Percentiles rank a stretch among this genome's conserved stretches.
Evolutionary conservation across 352 stramenopile genomes (phyloP).

Genomic region (Elongisporangium prolatum): DNA sequence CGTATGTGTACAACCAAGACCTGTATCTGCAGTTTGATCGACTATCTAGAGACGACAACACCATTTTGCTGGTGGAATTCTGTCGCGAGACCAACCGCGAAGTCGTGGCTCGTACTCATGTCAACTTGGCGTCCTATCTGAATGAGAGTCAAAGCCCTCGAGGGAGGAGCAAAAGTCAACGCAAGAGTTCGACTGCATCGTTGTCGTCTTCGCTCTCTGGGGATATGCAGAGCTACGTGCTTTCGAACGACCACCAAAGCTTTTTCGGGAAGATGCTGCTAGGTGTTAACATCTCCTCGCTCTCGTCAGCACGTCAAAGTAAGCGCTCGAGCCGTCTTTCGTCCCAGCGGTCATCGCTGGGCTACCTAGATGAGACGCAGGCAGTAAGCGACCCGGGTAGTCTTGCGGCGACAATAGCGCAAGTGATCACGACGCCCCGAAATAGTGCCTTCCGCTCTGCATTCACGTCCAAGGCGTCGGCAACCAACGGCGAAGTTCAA

Average conservation of each 20-base stretch:
- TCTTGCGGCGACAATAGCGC: not conserved
- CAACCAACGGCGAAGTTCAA: not conserved
- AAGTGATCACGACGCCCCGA: not conserved
- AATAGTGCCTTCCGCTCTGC: not conserved
- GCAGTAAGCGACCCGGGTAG: not conserved
- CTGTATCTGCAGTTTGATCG: constrained; percentile 82
- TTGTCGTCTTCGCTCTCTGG: not conserved
- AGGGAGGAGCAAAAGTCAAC: constrained; percentile 3
- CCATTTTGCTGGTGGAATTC: constrained; percentile 76
- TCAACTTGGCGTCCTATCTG: constrained; percentile 80
- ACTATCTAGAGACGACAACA: constrained; percentile 82
- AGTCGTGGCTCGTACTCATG: constrained; percentile 72
- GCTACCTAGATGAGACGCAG: not conserved
- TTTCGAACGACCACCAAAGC: constrained; percentile 79
- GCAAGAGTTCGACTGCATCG: constrained; percentile 9
- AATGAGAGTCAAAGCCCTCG: constrained; percentile 32
- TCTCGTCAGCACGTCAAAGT: constrained; percentile 35
- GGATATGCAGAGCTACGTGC: constrained; percentile 62
- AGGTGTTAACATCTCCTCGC: constrained; percentile 54
- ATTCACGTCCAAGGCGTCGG: not conserved
- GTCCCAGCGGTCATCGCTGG: constrained; percentile 22
- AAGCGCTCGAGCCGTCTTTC: constrained; percentile 26
- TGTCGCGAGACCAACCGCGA: constrained; percentile 69
- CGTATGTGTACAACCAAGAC: constrained; percentile 78
- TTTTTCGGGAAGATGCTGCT: constrained; percentile 82